phyloP scores from a whole-genome alignment of 1,284 basidiomycete genomes.

The Pascua guehoae region DNA sequence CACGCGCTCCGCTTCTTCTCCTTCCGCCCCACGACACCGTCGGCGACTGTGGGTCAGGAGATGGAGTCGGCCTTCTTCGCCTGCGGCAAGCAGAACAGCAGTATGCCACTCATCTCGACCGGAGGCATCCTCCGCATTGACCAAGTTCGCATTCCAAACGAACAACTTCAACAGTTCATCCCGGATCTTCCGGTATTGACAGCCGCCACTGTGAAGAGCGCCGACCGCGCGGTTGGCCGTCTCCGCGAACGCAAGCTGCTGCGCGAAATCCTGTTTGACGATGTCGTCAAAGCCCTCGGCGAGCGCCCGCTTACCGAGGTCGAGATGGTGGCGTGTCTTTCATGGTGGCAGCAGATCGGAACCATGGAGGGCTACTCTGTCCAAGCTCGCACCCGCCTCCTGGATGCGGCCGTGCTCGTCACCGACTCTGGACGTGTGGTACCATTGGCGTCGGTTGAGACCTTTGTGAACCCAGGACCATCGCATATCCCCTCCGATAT shows the following conservation, averaged over 20 bases:
- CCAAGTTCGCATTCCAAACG: slow-evolving; percentile 74
- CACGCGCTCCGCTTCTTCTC: slow-evolving; percentile 88
- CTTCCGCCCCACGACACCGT: slow-evolving; percentile 82
- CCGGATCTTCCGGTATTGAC: slow-evolving; percentile 76
- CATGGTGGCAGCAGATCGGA: slow-evolving; percentile 79
- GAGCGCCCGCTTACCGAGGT: slow-evolving; percentile 65
- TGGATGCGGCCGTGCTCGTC: slow-evolving; percentile 66
- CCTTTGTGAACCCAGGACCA: slow-evolving; percentile 68
- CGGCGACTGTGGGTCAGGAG: slow-evolving; percentile 70
- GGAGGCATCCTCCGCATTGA: slow-evolving; percentile 67
- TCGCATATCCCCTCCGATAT: slow-evolving; percentile 73
- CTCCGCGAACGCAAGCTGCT: slow-evolving; percentile 68
- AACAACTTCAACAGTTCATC: slow-evolving; percentile 70
- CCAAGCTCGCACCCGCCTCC: slow-evolving; percentile 57
- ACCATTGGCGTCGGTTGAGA: slow-evolving; percentile 65
- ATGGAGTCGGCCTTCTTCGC: slow-evolving; percentile 80
- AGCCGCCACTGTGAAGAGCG: slow-evolving; percentile 61
- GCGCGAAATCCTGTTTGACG: slow-evolving; percentile 76
- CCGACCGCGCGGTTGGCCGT: slow-evolving; percentile 62
- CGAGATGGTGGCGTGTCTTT: slow-evolving; percentile 77
- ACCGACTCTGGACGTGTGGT: slow-evolving; percentile 56
- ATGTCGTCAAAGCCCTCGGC: slow-evolving; percentile 78
- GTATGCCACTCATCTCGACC: slow-evolving; percentile 75
- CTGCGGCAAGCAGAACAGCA: slow-evolving; percentile 52
- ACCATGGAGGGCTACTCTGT: slow-evolving; percentile 50